Evolutionary conservation across 139 green algal genomes (phyloP), one percentile per base, ranked within the genome.

Genomic region (Chlorella sp.): DNA sequence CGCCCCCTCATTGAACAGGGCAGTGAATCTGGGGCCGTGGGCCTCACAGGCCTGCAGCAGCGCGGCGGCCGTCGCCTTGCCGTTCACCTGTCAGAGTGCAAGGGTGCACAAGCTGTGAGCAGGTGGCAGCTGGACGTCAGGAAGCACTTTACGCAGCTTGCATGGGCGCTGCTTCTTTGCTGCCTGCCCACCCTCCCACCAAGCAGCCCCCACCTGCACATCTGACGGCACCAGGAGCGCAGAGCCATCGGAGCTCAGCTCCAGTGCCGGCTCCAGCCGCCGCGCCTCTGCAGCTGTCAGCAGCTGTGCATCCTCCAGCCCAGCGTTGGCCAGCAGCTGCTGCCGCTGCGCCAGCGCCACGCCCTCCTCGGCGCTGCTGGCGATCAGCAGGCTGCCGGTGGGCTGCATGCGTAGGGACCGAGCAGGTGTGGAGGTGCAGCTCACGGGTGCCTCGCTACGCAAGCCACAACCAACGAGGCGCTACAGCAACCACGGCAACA

Each of bases 61-160:
- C 51, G 74, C 73, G 28, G 84, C 87, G 19, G 90, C 92, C 28
- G 92, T 73, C 6, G 56, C 70, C 72, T 89, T 90, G 34, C 93
- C 93, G 65, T 92, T 95, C 22, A 90, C 84, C 90, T 95, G 90
- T 60, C n/a, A n/a, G n/a, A n/a, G n/a, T n/a, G n/a, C n/a, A n/a
- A n/a, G n/a, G n/a, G n/a, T n/a, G n/a, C n/a, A n/a, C n/a, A n/a
- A n/a, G n/a, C n/a, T n/a, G n/a, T n/a, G n/a, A n/a, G n/a, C n/a
- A n/a, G n/a, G n/a, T n/a, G n/a, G n/a, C n/a, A n/a, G n/a, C n/a
- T n/a, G n/a, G n/a, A n/a, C n/a, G n/a, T n/a, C n/a, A n/a, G n/a
- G n/a, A n/a, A n/a, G n/a, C n/a, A n/a, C n/a, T n/a, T n/a, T n/a
- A n/a, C n/a, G n/a, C n/a, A n/a, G n/a, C n/a, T n/a, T n/a, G n/a